These are phyloP conservation scores for Candida manassasensis DNA, from an alignment of 805 yeast genomes.

Conservation along the genomic window DNA sequence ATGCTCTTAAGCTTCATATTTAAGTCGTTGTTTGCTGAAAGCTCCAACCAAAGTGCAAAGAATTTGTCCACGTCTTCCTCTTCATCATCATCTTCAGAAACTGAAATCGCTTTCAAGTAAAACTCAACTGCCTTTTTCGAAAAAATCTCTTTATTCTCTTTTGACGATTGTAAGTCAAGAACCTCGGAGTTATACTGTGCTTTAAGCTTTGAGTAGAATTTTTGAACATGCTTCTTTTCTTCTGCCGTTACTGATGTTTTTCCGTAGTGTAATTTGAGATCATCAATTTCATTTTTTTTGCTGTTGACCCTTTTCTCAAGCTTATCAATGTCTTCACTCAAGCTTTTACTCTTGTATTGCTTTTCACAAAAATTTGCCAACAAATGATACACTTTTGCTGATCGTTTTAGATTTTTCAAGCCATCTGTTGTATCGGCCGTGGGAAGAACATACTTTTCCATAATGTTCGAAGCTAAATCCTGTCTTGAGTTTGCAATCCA, in stretches of 20 bases:
- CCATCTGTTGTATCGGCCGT: conserved; percentile 20
- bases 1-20: conserved; percentile 37
- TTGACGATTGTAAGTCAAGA: conserved; percentile 38
- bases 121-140: conserved; percentile 52
- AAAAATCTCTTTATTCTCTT: conserved; percentile 37
- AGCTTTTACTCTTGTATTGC: conserved; percentile 46
- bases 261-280: conserved; percentile 42
- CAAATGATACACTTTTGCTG: conserved; percentile 48
- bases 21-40: conserved; percentile 41
- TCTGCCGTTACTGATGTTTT: conserved; percentile 35
- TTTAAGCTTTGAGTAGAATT: conserved; percentile 46
- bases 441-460: conserved; percentile 52
- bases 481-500: conserved; percentile 74
- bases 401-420: conserved; percentile 15
- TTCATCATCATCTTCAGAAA: conserved; percentile 40
- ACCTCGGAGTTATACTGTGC: conserved; percentile 47
- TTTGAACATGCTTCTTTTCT: conserved; percentile 50
- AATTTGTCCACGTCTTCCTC: conserved; percentile 68
- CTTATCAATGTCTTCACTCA: conserved; percentile 42
- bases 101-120: conserved; percentile 52
- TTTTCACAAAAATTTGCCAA: conserved; percentile 72
- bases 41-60: conserved; percentile 79
- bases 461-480: conserved; percentile 57
- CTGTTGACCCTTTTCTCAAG: conserved; percentile 35
- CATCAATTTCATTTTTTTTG: conserved; percentile 45